phyloP scores from a whole-genome alignment of 2,329 filamentous ascomycete species.

The Parascedosporium putredinis region DNA sequence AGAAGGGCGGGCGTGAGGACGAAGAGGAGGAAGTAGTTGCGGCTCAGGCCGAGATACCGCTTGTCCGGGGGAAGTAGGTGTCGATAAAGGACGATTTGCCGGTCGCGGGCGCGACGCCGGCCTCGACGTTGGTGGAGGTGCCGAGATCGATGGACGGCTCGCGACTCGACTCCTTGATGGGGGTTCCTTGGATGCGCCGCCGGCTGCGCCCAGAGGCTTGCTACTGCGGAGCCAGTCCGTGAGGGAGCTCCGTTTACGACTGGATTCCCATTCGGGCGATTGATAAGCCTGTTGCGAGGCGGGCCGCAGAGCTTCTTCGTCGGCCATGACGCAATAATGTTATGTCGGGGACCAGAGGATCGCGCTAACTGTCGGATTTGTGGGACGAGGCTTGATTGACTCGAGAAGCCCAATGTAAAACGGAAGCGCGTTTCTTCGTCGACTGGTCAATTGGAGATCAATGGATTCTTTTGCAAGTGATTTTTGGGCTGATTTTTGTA shows the following conservation, averaged over 20 bases:
- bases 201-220: neutral
- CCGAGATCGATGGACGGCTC: neutral
- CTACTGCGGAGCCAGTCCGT: constrained; percentile 3
- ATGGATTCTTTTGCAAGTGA: too few relatives aligned
- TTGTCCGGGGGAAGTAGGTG: constrained; percentile 1
- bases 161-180: neutral
- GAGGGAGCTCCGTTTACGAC: constrained; percentile 4
- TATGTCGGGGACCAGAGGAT: too few relatives aligned
- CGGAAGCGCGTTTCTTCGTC: too few relatives aligned
- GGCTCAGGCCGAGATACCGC: constrained; percentile 2
- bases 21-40: constrained; percentile 11
- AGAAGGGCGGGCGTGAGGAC: constrained; percentile 16
- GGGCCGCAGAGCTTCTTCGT: constrained; percentile 2
- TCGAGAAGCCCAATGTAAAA: too few relatives aligned
- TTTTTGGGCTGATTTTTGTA: too few relatives aligned
- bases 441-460: too few relatives aligned
- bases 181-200: neutral
- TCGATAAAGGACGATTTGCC: neutral
- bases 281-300: neutral
- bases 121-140: neutral
- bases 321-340: neutral
- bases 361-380: too few relatives aligned
- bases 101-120: neutral
- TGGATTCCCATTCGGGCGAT: constrained; percentile 1
- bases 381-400: too few relatives aligned